Percentiles rank a stretch among this genome's conserved stretches.
Conservation (phyloP, 306 rosid genomes). For the Alnus glutinosa region DNA sequence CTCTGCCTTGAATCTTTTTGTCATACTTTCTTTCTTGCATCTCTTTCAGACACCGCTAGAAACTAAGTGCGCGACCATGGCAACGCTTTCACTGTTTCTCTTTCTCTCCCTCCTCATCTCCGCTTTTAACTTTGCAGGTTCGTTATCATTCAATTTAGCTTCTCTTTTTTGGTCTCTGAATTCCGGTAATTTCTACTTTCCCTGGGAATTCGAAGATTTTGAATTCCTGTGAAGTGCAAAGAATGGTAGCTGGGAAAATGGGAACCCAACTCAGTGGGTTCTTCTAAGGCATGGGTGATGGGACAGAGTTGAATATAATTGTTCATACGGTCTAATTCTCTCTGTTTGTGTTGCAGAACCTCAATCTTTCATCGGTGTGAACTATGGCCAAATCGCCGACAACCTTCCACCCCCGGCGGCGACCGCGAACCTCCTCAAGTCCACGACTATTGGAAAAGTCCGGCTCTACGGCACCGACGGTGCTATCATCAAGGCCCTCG, state of each 20-base stretch:
- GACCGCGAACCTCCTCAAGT: constrained; percentile 56
- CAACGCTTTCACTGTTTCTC: constrained; percentile 33
- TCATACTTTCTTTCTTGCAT: too few relatives aligned
- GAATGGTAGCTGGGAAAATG: background rate
- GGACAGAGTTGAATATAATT: too few relatives aligned
- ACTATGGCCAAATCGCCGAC: constrained; percentile 78
- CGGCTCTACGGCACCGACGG: constrained; percentile 79
- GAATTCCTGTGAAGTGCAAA: background rate
- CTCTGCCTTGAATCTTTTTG: background rate
- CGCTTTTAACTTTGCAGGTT: constrained; percentile 48
- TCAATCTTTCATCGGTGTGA: constrained; percentile 81
- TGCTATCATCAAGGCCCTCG: constrained; percentile 52
- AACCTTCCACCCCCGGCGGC: constrained; percentile 64
- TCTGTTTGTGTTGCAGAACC: constrained; percentile 49
- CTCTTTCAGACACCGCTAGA: background rate
- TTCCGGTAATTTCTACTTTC: background rate
- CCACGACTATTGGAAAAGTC: constrained; percentile 63
- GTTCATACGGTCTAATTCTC: too few relatives aligned
- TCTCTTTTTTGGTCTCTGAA: background rate
- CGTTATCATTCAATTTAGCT: constrained; percentile 1
- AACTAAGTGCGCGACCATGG: constrained; percentile 37
- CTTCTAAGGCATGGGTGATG: background rate
- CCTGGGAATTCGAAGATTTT: background rate
- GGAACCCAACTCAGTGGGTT: background rate
- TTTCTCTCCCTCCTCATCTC: constrained; percentile 37